phyloP scores from a whole-genome alignment of 2,329 filamentous ascomycete species.

The Epichloe sp. region DNA sequence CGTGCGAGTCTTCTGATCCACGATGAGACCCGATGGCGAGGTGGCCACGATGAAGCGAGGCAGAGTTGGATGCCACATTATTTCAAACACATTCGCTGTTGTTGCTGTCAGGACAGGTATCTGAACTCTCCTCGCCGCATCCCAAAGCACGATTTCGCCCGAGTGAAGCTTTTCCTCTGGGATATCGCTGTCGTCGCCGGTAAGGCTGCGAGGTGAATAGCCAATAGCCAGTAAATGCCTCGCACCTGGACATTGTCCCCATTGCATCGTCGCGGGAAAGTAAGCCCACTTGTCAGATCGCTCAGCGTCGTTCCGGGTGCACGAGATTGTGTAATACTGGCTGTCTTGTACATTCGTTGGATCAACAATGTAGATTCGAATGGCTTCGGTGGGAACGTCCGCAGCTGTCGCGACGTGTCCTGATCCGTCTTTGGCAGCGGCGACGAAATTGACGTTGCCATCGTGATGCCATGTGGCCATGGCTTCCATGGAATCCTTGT shows the following conservation, averaged over 20 bases:
- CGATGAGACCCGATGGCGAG: slow-evolving; percentile 33
- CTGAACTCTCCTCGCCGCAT: slow-evolving; percentile 29
- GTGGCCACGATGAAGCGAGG: slow-evolving; percentile 44
- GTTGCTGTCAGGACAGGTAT: slow-evolving; percentile 37
- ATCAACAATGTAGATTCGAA: slow-evolving; percentile 42
- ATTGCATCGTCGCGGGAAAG: slow-evolving; percentile 49
- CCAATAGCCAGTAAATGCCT: slow-evolving; percentile 44
- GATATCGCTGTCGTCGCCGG: slow-evolving; percentile 41
- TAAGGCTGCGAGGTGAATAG: slow-evolving; percentile 45
- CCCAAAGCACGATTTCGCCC: slow-evolving; percentile 48
- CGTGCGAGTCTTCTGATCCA: slow-evolving; percentile 33
- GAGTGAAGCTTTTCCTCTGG: slow-evolving; percentile 43
- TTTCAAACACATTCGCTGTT: slow-evolving; percentile 50
- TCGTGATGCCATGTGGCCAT: slow-evolving; percentile 39
- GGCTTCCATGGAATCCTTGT: slow-evolving; percentile 27
- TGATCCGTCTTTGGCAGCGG: slow-evolving; percentile 33
- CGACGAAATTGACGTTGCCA: slow-evolving; percentile 50
- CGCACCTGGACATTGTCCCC: slow-evolving; percentile 34
- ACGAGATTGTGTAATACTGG: slow-evolving; percentile 27
- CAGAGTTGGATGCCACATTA: slow-evolving; percentile 46
- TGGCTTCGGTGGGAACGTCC: slow-evolving; percentile 38
- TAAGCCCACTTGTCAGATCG: slow-evolving; percentile 43
- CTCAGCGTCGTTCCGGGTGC: slow-evolving; percentile 22
- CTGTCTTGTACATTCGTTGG: slow-evolving; percentile 22
- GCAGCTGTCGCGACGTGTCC: slow-evolving; percentile 46